Conservation (phyloP, 2,329 filamentous ascomycete species). For the Curvularia sp. region DNA sequence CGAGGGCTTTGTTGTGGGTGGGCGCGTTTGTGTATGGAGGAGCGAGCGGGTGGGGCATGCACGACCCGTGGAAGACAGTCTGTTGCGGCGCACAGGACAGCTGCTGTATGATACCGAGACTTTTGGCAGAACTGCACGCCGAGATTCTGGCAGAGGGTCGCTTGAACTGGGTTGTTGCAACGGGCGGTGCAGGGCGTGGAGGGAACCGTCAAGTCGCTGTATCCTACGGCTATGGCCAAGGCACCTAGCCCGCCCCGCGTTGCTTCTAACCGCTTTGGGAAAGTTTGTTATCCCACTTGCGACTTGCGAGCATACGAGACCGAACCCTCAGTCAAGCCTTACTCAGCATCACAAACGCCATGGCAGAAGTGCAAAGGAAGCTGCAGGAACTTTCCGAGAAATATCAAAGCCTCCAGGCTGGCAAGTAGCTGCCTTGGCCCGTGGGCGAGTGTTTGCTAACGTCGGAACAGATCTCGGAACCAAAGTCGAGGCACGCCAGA, state of each 20-base stretch:
- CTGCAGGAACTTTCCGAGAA: conserved; percentile 86
- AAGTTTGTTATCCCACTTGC: conserved; percentile 34
- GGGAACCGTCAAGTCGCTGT: conserved; percentile 15
- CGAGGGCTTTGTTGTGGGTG: conserved; percentile 7
- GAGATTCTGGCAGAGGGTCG: neutral
- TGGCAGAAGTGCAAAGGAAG: conserved; percentile 70
- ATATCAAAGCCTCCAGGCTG: conserved; percentile 85
- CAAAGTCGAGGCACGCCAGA: conserved; percentile 80
- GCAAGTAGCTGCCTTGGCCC: conserved; percentile 54
- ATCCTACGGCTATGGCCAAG: conserved; percentile 21
- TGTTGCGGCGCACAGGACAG: neutral
- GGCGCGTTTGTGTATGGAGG: conserved; percentile 9
- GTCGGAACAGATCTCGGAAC: conserved; percentile 73
- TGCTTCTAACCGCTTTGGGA: conserved; percentile 35
- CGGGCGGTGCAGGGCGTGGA: conserved; percentile 10
- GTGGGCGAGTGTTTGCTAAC: conserved; percentile 21
- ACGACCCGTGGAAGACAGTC: conserved; percentile 2
- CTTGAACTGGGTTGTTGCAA: conserved; percentile 1
- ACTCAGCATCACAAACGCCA: conserved; percentile 40
- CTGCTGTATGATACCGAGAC: neutral
- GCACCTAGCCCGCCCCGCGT: conserved; percentile 25
- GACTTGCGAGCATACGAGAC: conserved; percentile 20
- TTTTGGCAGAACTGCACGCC: neutral
- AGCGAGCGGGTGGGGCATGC: conserved; percentile 12
- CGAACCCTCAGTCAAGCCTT: conserved; percentile 29